Conservation (phyloP, 495 filamentous ascomycete species). For the Bombardia bombarda region DNA sequence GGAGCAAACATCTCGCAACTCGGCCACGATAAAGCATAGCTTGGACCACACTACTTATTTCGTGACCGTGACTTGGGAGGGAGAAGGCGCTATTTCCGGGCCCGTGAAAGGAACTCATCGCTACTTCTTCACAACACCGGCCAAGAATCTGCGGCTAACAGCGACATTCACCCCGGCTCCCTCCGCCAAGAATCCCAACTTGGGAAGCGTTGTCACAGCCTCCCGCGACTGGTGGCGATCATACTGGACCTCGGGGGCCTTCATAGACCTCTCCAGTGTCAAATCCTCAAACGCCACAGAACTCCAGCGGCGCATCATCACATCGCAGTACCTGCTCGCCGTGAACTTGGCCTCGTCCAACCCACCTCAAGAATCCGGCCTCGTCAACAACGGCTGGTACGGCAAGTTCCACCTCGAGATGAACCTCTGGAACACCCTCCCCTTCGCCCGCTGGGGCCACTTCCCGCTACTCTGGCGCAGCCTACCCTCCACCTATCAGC, state of each 20-base stretch:
- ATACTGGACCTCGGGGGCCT: conserved; percentile 39
- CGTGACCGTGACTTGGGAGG: conserved; percentile 30
- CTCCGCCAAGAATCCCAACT: not conserved
- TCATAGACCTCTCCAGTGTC: conserved; percentile 36
- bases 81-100: conserved; percentile 24
- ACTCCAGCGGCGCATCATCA: conserved; percentile 41
- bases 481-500: conserved; percentile 37
- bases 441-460: conserved; percentile 46
- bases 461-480: conserved; percentile 36
- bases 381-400: conserved; percentile 50
- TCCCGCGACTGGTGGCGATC: conserved; percentile 29
- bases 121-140: conserved; percentile 27
- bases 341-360: conserved; percentile 36
- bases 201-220: not conserved
- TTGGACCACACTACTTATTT: conserved; percentile 39
- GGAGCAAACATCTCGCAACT: conserved; percentile 9
- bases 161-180: conserved; percentile 24
- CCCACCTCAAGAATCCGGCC: conserved; percentile 36
- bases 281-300: conserved; percentile 31
- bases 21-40: conserved; percentile 36
- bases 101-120: conserved; percentile 31
- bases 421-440: conserved; percentile 45
- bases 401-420: conserved; percentile 49
- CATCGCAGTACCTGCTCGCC: conserved; percentile 41
- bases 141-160: conserved; percentile 19